phyloP scores from a whole-genome alignment of 1,139 yeast species.

The Sugiyamaella sp. region DNA sequence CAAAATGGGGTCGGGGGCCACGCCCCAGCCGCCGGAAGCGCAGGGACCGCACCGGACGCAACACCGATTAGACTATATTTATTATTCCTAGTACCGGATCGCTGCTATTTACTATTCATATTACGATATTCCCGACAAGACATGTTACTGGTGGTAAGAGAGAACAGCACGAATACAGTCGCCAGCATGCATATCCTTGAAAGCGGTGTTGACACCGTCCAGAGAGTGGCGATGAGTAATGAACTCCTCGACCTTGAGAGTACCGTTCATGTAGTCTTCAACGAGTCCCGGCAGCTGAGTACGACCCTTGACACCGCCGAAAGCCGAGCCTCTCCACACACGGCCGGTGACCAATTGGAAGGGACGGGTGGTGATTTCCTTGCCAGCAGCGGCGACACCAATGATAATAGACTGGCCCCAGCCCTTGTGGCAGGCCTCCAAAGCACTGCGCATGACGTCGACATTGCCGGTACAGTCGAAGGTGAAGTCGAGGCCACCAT shows the following conservation, averaged over 20 bases:
- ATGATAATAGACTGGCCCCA: constrained; percentile 96
- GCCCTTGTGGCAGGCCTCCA: constrained; percentile 97
- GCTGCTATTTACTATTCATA: no score
- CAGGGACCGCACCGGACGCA: no score
- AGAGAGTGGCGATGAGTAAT: constrained; percentile 87
- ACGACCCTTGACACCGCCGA: constrained; percentile 98
- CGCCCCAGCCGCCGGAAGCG: no score
- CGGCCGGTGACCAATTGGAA: constrained; percentile 99
- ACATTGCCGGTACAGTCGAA: constrained; percentile 99
- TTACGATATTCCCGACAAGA: no score
- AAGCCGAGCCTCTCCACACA: constrained; percentile 98
- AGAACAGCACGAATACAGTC: constrained; percentile 92
- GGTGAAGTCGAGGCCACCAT: constrained; percentile 94
- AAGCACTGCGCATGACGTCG: constrained; percentile 90
- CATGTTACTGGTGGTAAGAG: constrained; percentile 25
- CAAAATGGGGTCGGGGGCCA: no score
- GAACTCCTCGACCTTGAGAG: constrained; percentile 89
- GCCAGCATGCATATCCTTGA: constrained; percentile 94
- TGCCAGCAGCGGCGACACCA: constrained; percentile 98
- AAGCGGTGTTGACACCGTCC: constrained; percentile 79
- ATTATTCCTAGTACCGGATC: not conserved
- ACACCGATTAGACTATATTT: no score
- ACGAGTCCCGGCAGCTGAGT: constrained; percentile 91
- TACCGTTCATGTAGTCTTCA: constrained; percentile 79
- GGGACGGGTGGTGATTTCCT: constrained; percentile 95